Evolutionary conservation across 495 filamentous ascomycete genomes (phyloP).

Genomic region (Xylaria curta): DNA sequence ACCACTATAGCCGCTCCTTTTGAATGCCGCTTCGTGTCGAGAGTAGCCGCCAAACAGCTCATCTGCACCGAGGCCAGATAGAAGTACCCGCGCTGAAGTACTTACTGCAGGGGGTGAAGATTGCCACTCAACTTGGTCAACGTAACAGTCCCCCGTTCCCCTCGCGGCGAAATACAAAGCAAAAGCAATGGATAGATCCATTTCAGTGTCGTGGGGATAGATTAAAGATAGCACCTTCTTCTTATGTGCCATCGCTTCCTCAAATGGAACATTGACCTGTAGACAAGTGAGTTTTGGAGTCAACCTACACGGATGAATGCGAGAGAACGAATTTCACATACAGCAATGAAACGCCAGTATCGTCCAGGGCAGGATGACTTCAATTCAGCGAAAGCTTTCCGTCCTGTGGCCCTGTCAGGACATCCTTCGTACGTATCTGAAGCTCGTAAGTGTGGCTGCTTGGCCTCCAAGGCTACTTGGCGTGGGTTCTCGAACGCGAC

Average conservation of each 20-base stretch:
- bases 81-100: conserved; percentile 78
- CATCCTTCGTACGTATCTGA: conserved; percentile 74
- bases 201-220: conserved; percentile 93
- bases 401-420: conserved; percentile 87
- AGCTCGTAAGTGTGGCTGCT: conserved; percentile 22
- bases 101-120: conserved; percentile 54
- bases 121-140: conserved; percentile 29
- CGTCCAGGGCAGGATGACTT: conserved; percentile 72
- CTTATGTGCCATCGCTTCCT: conserved; percentile 74
- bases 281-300: conserved; percentile 22
- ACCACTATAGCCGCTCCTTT: conserved; percentile 66
- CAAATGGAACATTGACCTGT: conserved; percentile 82
- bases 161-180: conserved; percentile 94
- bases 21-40: conserved; percentile 80
- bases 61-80: conserved; percentile 94
- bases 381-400: conserved; percentile 76
- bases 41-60: conserved; percentile 95
- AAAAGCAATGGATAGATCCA: conserved; percentile 95
- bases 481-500: conserved; percentile 96
- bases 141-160: conserved; percentile 64
- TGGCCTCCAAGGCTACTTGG: conserved; percentile 39
- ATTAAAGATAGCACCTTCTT: conserved; percentile 75
- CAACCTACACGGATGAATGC: background rate
- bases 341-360: conserved; percentile 78
- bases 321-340: conserved; percentile 37